These are phyloP conservation scores for Rhizopus sp. DNA, from an alignment of 371 early-diverging fungal genomes.

Conservation along the genomic window DNA sequence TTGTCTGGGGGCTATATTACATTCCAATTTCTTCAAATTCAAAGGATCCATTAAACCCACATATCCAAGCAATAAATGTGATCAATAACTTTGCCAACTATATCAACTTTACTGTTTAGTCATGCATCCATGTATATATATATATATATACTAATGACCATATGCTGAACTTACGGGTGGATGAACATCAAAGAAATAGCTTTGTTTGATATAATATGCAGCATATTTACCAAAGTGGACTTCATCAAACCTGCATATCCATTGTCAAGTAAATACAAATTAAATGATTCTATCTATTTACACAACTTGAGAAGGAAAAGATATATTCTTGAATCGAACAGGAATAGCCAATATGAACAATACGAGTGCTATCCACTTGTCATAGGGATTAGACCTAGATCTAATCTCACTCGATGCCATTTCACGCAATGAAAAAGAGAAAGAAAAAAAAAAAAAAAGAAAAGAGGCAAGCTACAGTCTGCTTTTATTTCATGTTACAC, in stretches of 20 bases:
- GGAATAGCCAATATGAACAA: conserved; percentile 23
- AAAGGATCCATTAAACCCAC: conserved; percentile 86
- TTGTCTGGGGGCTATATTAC: conserved; percentile 29
- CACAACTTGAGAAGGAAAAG: conserved; percentile 26
- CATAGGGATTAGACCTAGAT: neutral
- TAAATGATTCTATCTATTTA: conserved; percentile 10
- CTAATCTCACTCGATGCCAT: neutral
- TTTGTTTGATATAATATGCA: conserved; percentile 87
- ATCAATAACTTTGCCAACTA: conserved; percentile 93
- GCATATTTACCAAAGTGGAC: conserved; percentile 99
- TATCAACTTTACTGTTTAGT: neutral
- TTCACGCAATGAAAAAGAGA: neutral
- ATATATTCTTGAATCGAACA: conserved; percentile 22
- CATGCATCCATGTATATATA: neutral
- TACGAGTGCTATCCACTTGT: conserved; percentile 15
- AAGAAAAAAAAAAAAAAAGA: conserved; percentile 1
- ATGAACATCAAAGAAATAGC: conserved; percentile 97
- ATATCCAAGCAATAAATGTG: conserved; percentile 72
- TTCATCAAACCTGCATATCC: conserved; percentile 80
- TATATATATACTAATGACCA: neutral
- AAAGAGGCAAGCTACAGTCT: neutral
- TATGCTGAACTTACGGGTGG: conserved; percentile 39
- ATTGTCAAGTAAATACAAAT: neutral
- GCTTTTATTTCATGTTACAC: no score
- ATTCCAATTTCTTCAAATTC: conserved; percentile 85